Evolutionary conservation across 2,329 filamentous ascomycete genomes (phyloP), one percentile per base, ranked within the genome.

Genomic region (Colletotrichum acutatum): DNA sequence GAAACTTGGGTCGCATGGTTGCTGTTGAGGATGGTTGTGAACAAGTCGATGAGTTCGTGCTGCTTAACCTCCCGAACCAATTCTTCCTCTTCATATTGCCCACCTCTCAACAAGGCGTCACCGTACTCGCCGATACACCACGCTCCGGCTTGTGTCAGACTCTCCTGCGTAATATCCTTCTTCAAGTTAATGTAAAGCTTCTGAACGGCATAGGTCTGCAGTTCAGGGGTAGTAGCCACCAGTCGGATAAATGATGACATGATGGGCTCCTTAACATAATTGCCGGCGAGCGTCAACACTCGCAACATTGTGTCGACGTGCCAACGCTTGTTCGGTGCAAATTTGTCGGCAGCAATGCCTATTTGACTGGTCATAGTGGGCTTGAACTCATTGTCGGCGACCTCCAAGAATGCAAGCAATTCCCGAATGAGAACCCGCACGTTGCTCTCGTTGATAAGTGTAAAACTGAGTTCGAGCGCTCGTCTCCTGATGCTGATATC

Each of bases 71-170:
- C 87, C 74, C 88, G 85, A 14, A 97, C 95, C 34, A 97, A 86
- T 78, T 98, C 96, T 81, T 97, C 95, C 80, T 98, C 95, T 82
- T 98, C 96, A 77, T 97, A 98, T 78, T 97, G 93, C 1, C 95
- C 95, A 46, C 95, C 95, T 73, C 90, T 90, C 46, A 99, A 87
- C n/a, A 99, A 87, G 24, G 93, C 90, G 82, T 99, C 97, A 14
- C 95, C 96, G 79, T 95, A 99, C 84, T 99, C 97, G 79, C 97
- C 97, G 81, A 99, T 98, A 66, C 97, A 97, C 97, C 97, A 99
- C 7, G 97, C 93, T 49, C 94, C 97, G 62, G 96, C 95, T 75
- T 98, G 90, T 9, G 95, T 98, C 75, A 99, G 85, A 75, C 95
- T 97, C 83, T 99, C 97, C 81, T 99, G 97, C 2, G 96, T 98